A percentile compares a stretch with the other conserved stretches of the same genome.
These are phyloP conservation scores for Bolboschoenoplectus hybrid DNA, from an alignment of 202 grass and related monocot species.

Conservation along the genomic window DNA sequence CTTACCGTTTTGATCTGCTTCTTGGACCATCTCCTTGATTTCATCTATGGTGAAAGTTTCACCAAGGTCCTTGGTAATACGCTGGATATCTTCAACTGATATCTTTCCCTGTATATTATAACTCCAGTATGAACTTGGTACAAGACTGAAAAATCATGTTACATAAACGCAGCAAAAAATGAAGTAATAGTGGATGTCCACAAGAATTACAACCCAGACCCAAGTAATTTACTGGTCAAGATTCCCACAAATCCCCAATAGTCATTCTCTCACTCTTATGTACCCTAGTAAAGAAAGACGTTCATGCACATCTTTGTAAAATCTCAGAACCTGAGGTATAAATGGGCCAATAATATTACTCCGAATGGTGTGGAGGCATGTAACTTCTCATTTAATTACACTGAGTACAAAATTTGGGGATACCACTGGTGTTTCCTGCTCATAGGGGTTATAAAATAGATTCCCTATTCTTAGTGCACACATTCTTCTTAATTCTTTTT, in stretches of 20 bases:
- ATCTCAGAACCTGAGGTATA: background rate
- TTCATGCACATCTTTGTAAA: background rate
- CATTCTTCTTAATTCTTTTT: background rate
- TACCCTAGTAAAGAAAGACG: background rate
- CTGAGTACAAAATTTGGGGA: background rate
- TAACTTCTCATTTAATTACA: background rate
- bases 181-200: background rate
- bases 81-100: conserved; percentile 78
- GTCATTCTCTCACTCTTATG: background rate
- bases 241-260: background rate
- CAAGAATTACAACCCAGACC: background rate
- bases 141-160: background rate
- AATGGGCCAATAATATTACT: background rate
- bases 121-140: background rate
- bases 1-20: conserved; percentile 75
- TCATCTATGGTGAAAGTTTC: conserved; percentile 69
- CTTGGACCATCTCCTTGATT: conserved; percentile 84
- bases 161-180: background rate
- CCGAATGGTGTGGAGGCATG: background rate
- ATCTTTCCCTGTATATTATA: conserved; percentile 62
- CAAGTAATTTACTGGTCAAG: background rate
- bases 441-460: background rate
- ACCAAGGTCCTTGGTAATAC: conserved; percentile 70
- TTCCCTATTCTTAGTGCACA: background rate
- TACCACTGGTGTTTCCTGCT: background rate